Percentiles rank a stretch among this genome's conserved stretches.
phyloP scores from a whole-genome alignment of 1,139 yeast genomes.

The Suhomyces bolitotheri region DNA sequence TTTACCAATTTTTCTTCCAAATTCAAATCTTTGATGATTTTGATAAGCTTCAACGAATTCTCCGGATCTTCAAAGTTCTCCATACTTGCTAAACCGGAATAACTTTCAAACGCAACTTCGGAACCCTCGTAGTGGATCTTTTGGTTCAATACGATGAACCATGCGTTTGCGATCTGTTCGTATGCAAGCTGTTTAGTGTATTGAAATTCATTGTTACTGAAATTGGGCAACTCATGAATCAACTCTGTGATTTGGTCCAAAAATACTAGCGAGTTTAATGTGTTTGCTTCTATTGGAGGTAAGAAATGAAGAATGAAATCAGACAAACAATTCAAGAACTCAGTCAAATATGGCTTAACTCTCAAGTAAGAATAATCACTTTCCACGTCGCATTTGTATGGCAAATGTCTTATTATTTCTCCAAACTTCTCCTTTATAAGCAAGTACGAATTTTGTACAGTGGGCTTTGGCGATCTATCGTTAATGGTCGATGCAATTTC shows the following conservation, averaged over 20 bases:
- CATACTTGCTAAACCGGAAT: conserved; percentile 1
- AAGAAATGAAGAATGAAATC: conserved; percentile 79
- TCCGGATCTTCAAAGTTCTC: conserved; percentile 21
- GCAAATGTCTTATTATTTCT: conserved; percentile 52
- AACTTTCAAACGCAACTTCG: conserved; percentile 25
- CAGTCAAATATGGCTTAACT: conserved; percentile 70
- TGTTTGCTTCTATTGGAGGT: conserved; percentile 71
- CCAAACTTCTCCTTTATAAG: conserved; percentile 51
- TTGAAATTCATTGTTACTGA: conserved; percentile 69
- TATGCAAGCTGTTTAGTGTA: conserved; percentile 71
- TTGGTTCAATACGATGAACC: conserved; percentile 63
- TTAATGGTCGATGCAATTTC: conserved; percentile 56
- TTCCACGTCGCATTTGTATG: conserved; percentile 70
- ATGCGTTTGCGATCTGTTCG: conserved; percentile 77
- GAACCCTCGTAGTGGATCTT: conserved; percentile 14
- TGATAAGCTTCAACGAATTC: conserved; percentile 28
- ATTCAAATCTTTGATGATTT: conserved; percentile 35
- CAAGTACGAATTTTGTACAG: conserved; percentile 51
- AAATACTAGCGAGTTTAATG: conserved; percentile 60
- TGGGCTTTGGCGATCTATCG: conserved; percentile 58
- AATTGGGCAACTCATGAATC: conserved; percentile 70
- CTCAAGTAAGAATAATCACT: conserved; percentile 89
- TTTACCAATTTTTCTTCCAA: conserved; percentile 49
- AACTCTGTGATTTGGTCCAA: conserved; percentile 66
- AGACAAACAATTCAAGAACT: conserved; percentile 72